A percentile compares a stretch with the other conserved stretches of the same genome.
Evolutionary conservation across 805 yeast genomes (phyloP).

Genomic region (Barnettozyma populi): DNA sequence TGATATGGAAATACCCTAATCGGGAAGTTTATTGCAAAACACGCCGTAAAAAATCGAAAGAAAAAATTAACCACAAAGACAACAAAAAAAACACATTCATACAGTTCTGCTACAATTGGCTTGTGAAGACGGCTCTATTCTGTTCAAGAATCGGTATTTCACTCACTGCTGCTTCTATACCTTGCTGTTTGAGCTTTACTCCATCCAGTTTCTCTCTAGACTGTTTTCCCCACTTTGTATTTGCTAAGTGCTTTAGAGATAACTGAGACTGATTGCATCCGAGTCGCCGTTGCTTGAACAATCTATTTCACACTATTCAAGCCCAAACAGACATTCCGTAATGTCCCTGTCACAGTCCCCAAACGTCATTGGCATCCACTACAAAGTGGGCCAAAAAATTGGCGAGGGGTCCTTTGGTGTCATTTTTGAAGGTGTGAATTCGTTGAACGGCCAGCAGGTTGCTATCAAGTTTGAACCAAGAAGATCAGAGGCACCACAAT

Average conservation of each 20-base stretch:
- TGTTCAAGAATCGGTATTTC: background rate
- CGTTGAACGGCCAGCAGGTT: constrained; percentile 86
- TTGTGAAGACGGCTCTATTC: background rate
- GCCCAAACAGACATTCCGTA: background rate
- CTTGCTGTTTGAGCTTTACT: background rate
- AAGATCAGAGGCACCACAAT: constrained; percentile 95
- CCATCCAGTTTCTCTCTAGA: background rate
- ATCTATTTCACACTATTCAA: background rate
- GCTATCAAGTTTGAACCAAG: constrained; percentile 97
- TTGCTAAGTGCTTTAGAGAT: background rate
- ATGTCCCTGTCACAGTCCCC: constrained; percentile 13
- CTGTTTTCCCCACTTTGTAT: background rate
- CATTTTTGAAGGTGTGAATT: constrained; percentile 90
- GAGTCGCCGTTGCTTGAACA: background rate
- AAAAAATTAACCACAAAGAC: constrained; percentile 1
- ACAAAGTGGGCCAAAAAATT: constrained; percentile 93
- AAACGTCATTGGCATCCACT: constrained; percentile 80
- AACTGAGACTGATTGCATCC: background rate
- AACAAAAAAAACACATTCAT: background rate
- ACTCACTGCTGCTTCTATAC: background rate
- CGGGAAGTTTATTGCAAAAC: background rate
- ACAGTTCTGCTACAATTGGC: background rate
- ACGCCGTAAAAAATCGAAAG: background rate
- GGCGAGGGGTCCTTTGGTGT: constrained; percentile 99
- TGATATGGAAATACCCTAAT: background rate